Base-by-base conservation (phyloP, 345 rosid genomes). In the Sisymbrium altissimum region DNA sequence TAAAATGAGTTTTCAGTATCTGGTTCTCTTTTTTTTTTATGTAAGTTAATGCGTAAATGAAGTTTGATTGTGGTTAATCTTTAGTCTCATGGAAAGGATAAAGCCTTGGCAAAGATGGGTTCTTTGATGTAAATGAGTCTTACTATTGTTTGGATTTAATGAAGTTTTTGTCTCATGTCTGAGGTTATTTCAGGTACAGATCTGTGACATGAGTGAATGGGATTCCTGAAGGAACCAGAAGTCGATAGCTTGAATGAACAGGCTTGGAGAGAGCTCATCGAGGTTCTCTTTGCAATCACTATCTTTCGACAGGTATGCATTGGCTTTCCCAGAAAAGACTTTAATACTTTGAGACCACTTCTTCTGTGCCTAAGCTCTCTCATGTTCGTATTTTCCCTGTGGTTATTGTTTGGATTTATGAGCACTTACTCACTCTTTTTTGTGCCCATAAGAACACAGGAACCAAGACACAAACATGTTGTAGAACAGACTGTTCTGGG, bases 281-380 rank as follows among this genome's bases (percentile, higher is more conserved):
- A 95, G 80, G 86, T 92, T 65, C 97, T 95, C n/a, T n/a, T n/a
- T n/a, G n/a, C n/a, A n/a, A n/a, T n/a, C n/a, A n/a, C n/a, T n/a
- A n/a, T 95, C 15, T 95, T 92, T 73, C 76, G 99, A 63, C 96
- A 95, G 77, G 99, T 49, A 73, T 92, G 58, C 99, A 95, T 68
- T 95, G 99, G 99, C 74, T 95, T 79, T 96, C 98, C 43, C 99
- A 95, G 81, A 92, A 92, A 83, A 86, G 99, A 83, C 93, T 92
- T 3, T 98, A 92, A 78, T 95, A 90, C 77, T 92, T 92, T 49
- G 99, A 95, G 85, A 92, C 97, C 0, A 92, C 98, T 27, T 98
- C 98, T 29, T 67, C 96, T 44, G 99, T 90, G 15, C 81, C 96
- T 35, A 75, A 74, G 81, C 41, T 87, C 17, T 84, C 97, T 43